These are phyloP conservation scores for Sphaerosporella brunnea DNA, from an alignment of 495 filamentous ascomycete species.

Conservation along the genomic window DNA sequence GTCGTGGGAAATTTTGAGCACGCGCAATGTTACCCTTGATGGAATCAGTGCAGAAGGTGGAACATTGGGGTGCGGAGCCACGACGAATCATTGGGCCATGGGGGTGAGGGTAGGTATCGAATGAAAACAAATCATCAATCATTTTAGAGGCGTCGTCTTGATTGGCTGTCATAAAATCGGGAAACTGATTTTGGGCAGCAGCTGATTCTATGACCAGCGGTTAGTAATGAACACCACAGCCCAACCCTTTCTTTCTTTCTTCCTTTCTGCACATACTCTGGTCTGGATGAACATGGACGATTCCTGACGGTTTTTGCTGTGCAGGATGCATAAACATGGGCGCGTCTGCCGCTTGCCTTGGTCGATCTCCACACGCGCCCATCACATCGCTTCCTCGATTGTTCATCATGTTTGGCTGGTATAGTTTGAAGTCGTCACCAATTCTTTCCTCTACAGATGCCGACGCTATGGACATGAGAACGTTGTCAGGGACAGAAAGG, in stretches of 20 bases:
- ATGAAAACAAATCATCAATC: slow-evolving; percentile 21
- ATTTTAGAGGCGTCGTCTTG: slow-evolving; percentile 19
- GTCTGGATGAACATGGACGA: no score
- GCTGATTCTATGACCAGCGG: slow-evolving; percentile 20
- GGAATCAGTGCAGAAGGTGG: not conserved
- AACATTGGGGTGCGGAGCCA: not conserved
- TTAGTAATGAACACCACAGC: no score
- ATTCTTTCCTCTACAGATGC: slow-evolving; percentile 14
- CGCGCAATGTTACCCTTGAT: not conserved
- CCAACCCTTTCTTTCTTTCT: no score
- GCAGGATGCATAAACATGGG: not conserved
- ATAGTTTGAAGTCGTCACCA: slow-evolving; percentile 14
- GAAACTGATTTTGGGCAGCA: slow-evolving; percentile 21
- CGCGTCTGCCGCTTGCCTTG: not conserved
- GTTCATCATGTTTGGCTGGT: slow-evolving; percentile 11
- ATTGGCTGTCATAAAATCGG: slow-evolving; percentile 11
- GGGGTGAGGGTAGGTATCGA: not conserved
- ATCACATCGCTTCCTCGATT: not conserved
- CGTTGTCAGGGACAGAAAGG: slow-evolving; percentile 16
- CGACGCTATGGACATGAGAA: slow-evolving; percentile 22
- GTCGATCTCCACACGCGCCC: not conserved
- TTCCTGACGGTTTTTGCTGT: not conserved
- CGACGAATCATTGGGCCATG: not conserved
- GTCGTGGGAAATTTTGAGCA: slow-evolving; percentile 1
- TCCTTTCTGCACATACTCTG: no score